phyloP scores from a whole-genome alignment of 306 rosid species.

The Lathyrus sativus region DNA sequence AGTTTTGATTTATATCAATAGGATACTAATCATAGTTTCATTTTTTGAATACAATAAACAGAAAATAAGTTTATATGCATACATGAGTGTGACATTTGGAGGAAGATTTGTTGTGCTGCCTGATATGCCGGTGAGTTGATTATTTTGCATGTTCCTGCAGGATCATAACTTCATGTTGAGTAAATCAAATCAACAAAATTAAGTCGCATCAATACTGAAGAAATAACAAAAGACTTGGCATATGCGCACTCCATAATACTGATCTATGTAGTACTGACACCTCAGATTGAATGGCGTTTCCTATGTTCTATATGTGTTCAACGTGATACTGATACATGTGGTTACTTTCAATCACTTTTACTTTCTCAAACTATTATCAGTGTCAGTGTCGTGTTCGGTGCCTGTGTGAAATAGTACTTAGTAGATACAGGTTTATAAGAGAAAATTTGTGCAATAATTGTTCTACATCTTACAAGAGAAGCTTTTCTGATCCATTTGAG shows the following conservation, averaged over 20 bases:
- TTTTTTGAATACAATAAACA: background rate
- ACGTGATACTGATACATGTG: background rate
- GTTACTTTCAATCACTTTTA: background rate
- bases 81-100: slow-evolving; percentile 73
- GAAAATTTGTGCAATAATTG: slow-evolving; percentile 8
- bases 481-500: slow-evolving; percentile 42
- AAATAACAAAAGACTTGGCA: background rate
- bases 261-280: background rate
- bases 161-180: slow-evolving; percentile 38
- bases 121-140: slow-evolving; percentile 52
- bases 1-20: background rate
- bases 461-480: slow-evolving; percentile 60
- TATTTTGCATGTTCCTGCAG: slow-evolving; percentile 78
- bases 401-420: background rate
- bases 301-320: background rate
- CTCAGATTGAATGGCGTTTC: background rate
- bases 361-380: background rate
- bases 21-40: background rate
- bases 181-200: slow-evolving; percentile 3
- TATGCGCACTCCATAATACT: background rate
- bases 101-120: slow-evolving; percentile 56
- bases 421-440: background rate
- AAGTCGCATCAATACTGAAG: slow-evolving; percentile 11
- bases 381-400: background rate
- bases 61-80: slow-evolving; percentile 41